phyloP scores from a whole-genome alignment of 2,329 filamentous ascomycete species.

The Botryotinia convoluta region DNA sequence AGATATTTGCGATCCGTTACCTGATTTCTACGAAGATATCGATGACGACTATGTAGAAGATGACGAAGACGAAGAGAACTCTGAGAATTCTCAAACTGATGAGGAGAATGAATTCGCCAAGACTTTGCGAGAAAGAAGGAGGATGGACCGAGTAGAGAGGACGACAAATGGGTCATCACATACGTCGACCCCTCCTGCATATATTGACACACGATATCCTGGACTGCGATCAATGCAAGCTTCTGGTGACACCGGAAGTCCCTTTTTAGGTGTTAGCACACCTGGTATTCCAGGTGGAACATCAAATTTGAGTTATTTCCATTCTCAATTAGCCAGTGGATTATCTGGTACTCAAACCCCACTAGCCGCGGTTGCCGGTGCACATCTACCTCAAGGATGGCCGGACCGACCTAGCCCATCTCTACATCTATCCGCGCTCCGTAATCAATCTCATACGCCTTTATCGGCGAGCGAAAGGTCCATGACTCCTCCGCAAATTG shows the following conservation, averaged over 20 bases:
- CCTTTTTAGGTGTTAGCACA: slow-evolving; percentile 58
- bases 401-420: slow-evolving; percentile 36
- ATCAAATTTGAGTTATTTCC: slow-evolving; percentile 78
- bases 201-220: slow-evolving; percentile 43
- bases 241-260: slow-evolving; percentile 49
- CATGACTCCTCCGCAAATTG: slow-evolving; percentile 36
- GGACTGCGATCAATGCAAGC: slow-evolving; percentile 34
- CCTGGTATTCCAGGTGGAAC: slow-evolving; percentile 68
- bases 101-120: slow-evolving; percentile 26
- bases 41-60: slow-evolving; percentile 60
- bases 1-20: slow-evolving; percentile 91
- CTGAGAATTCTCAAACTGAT: slow-evolving; percentile 22
- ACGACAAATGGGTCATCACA: slow-evolving; percentile 32
- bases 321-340: slow-evolving; percentile 68
- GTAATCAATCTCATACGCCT: slow-evolving; percentile 26
- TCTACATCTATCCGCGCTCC: slow-evolving; percentile 24
- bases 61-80: slow-evolving; percentile 43
- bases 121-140: slow-evolving; percentile 39
- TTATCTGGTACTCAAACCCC: slow-evolving; percentile 76
- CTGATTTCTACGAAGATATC: slow-evolving; percentile 92
- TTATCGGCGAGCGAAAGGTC: slow-evolving; percentile 34
- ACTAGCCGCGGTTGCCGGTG: slow-evolving; percentile 74
- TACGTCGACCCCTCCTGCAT: slow-evolving; percentile 36
- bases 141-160: slow-evolving; percentile 39
- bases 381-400: slow-evolving; percentile 57